phyloP scores from a whole-genome alignment of 2,329 filamentous ascomycete species.

The Orbilia brochopaga region DNA sequence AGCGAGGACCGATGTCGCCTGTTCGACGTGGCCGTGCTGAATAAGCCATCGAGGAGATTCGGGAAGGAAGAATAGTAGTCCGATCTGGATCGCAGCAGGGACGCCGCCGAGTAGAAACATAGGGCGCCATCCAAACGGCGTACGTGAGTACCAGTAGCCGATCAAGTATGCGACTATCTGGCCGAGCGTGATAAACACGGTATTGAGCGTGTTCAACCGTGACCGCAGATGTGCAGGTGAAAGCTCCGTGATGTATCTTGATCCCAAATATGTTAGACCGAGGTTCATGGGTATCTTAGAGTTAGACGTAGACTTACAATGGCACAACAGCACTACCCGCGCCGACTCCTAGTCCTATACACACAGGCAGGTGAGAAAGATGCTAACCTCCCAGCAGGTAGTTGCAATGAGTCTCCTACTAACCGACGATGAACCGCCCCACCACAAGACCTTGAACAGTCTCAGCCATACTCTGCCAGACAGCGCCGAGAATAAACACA shows the following conservation, averaged over 20 bases:
- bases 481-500: constrained; percentile 72
- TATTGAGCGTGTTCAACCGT: constrained; percentile 78
- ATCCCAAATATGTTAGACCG: constrained; percentile 7
- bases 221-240: constrained; percentile 78
- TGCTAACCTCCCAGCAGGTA: background rate
- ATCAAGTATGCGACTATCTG: constrained; percentile 87
- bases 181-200: constrained; percentile 82
- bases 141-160: constrained; percentile 67
- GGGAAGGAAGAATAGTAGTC: constrained; percentile 65
- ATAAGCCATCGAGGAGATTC: constrained; percentile 91
- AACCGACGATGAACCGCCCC: constrained; percentile 69
- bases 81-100: constrained; percentile 74
- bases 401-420: background rate
- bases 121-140: constrained; percentile 74
- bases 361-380: background rate
- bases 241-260: constrained; percentile 80
- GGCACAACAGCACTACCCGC: constrained; percentile 82
- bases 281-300: background rate
- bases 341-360: constrained; percentile 71
- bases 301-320: constrained; percentile 60
- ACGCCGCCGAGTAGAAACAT: constrained; percentile 85
- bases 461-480: constrained; percentile 67
- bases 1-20: constrained; percentile 70
- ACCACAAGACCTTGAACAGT: constrained; percentile 70
- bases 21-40: constrained; percentile 67